Conservation (phyloP, 169 alveolate genomes). For the Plasmodium knowlesi region DNA sequence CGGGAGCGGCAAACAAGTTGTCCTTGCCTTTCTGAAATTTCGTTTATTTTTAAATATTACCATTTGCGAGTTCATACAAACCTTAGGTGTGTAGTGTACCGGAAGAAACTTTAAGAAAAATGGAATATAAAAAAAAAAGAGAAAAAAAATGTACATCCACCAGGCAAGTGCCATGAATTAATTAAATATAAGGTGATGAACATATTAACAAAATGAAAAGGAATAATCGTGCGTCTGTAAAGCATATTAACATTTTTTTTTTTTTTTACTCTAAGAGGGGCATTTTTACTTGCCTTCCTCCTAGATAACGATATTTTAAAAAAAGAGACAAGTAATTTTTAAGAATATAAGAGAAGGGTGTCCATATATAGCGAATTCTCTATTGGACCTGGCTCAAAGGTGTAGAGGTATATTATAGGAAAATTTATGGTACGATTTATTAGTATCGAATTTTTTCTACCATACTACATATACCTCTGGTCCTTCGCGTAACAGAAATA, state of each 20-base stretch:
- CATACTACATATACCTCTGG: not conserved
- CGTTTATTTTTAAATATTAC: not conserved
- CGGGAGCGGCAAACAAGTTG: not conserved
- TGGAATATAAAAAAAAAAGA: not conserved
- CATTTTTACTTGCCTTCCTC: not conserved
- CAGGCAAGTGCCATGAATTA: not conserved
- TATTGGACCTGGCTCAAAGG: not conserved
- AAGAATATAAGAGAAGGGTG: not conserved
- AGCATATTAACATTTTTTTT: not conserved
- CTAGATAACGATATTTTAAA: not conserved
- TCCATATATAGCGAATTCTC: not conserved
- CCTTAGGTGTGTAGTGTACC: not conserved
- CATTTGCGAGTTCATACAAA: not conserved
- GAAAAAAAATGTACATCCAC: not conserved
- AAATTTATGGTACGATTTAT: not conserved
- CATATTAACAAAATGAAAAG: not conserved
- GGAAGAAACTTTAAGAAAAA: not conserved
- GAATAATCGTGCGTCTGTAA: not conserved
- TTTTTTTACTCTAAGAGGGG: not conserved
- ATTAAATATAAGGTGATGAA: not conserved
- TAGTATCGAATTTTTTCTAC: not conserved
- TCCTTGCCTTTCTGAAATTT: not conserved
- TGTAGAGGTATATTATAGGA: not conserved
- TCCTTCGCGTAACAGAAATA: not conserved
- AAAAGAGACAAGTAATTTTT: not conserved